Conservation (phyloP, 176 grass and related monocot species). For the Oryza longistaminata region DNA sequence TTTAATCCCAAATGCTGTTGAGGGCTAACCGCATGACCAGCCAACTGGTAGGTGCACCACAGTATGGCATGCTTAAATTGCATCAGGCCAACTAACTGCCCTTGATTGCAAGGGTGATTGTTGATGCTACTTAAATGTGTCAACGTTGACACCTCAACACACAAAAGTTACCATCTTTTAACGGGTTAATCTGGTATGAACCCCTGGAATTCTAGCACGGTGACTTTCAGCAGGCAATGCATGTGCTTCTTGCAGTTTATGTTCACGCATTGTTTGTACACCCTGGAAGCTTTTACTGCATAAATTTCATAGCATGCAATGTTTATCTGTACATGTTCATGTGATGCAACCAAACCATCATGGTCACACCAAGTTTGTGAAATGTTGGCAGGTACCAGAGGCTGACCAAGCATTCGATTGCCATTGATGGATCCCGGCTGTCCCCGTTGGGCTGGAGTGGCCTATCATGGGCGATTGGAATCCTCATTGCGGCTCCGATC, state of each 20-base stretch:
- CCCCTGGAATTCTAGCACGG: background rate
- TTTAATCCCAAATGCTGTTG: constrained; percentile 18
- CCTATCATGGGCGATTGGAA: constrained; percentile 81
- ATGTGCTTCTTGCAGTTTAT: background rate
- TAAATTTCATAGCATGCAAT: constrained; percentile 9
- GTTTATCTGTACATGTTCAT: background rate
- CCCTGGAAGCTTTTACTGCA: background rate
- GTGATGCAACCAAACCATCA: background rate
- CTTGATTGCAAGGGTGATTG: constrained; percentile 43
- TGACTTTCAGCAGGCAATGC: background rate
- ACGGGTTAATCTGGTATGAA: constrained; percentile 16
- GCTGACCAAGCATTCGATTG: constrained; percentile 64
- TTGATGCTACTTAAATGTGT: constrained; percentile 43
- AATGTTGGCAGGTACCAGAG: constrained; percentile 68
- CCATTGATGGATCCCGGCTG: constrained; percentile 48
- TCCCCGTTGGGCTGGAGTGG: constrained; percentile 77
- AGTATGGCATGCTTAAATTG: constrained; percentile 45
- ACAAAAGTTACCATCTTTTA: background rate
- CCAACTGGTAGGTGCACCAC: constrained; percentile 40
- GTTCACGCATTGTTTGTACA: background rate
- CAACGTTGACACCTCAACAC: constrained; percentile 43
- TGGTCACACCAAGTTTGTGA: constrained; percentile 41
- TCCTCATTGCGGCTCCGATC: constrained; percentile 57
- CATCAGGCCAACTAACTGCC: constrained; percentile 42
- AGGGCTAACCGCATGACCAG: constrained; percentile 41